These are phyloP conservation scores for Sarocladium kiliense DNA, from an alignment of 2,329 filamentous ascomycete genomes.

Conservation along the genomic window DNA sequence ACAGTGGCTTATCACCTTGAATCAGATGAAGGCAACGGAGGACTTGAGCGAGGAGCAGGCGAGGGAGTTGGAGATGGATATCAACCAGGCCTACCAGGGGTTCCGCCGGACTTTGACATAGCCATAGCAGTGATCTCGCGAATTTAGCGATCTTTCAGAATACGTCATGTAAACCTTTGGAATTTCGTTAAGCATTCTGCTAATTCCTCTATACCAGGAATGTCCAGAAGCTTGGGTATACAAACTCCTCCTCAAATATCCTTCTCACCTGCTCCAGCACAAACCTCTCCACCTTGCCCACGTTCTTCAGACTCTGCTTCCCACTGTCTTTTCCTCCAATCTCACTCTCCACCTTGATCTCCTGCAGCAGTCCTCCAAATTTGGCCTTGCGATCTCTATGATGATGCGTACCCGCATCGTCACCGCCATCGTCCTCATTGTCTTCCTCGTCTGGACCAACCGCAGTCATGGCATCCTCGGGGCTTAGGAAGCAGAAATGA, in stretches of 20 bases:
- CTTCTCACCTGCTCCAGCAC: conserved; percentile 92
- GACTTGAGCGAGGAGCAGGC: conserved; percentile 84
- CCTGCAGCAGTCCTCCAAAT: conserved; percentile 76
- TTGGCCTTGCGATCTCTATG: conserved; percentile 22
- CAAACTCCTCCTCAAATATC: conserved; percentile 98
- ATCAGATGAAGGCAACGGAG: conserved; percentile 95
- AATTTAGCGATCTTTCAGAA: neutral
- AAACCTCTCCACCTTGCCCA: conserved; percentile 97
- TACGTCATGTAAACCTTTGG: neutral
- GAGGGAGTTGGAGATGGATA: conserved; percentile 85
- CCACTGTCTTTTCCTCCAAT: conserved; percentile 88
- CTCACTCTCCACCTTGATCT: conserved; percentile 95
- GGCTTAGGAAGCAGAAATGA: conserved; percentile 91
- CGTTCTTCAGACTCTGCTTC: conserved; percentile 95
- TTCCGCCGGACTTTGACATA: conserved; percentile 76
- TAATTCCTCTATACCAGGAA: conserved; percentile 64
- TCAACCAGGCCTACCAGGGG: conserved; percentile 88
- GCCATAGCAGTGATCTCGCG: conserved; percentile 13
- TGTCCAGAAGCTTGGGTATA: conserved; percentile 98
- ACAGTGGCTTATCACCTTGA: conserved; percentile 94
- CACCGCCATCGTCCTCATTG: conserved; percentile 16
- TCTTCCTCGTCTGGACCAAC: conserved; percentile 46
- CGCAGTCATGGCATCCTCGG: conserved; percentile 79
- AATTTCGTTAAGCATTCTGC: neutral
- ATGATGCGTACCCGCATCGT: conserved; percentile 18